These are phyloP conservation scores for Kitagawia praeruptora DNA, from an alignment of 129 eudicot genomes.

Conservation along the genomic window DNA sequence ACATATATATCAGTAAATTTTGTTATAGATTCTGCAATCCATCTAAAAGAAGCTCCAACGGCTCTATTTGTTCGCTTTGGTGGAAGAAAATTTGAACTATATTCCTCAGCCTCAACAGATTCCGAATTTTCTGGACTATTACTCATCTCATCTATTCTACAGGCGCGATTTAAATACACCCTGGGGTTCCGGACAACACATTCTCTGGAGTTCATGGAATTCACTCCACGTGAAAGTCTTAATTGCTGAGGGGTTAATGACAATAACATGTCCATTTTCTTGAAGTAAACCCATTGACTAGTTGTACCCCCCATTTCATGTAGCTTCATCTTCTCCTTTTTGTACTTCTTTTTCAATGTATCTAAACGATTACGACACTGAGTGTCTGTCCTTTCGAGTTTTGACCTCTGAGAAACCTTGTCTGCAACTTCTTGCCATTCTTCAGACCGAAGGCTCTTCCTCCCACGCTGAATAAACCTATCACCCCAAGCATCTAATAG, in stretches of 20 bases:
- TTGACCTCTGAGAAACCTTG: constrained; percentile 59
- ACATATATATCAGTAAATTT: constrained; percentile 63
- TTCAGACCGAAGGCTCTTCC: constrained; percentile 74
- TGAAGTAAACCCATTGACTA: constrained; percentile 66
- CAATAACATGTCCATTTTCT: constrained; percentile 66
- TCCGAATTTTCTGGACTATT: constrained; percentile 46
- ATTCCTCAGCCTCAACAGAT: constrained; percentile 39
- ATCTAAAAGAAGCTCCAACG: constrained; percentile 32
- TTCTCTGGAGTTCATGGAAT: constrained; percentile 26
- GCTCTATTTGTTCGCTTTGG: constrained; percentile 32
- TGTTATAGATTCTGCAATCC: constrained; percentile 68
- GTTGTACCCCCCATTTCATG: constrained; percentile 18
- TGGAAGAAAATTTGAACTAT: constrained; percentile 49
- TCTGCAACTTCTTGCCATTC: constrained; percentile 94
- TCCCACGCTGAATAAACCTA: constrained; percentile 58
- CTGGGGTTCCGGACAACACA: constrained; percentile 36
- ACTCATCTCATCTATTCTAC: constrained; percentile 55
- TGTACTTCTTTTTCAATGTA: constrained; percentile 86
- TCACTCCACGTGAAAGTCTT: constrained; percentile 31
- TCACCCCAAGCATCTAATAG: constrained; percentile 87
- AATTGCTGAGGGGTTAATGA: constrained; percentile 30
- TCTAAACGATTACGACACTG: constrained; percentile 87
- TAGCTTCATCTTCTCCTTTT: constrained; percentile 51
- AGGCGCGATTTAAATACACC: constrained; percentile 30
- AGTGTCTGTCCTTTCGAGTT: constrained; percentile 56